Conservation (phyloP, 768 basidiomycete species). For the Sarcodon aspratus region DNA sequence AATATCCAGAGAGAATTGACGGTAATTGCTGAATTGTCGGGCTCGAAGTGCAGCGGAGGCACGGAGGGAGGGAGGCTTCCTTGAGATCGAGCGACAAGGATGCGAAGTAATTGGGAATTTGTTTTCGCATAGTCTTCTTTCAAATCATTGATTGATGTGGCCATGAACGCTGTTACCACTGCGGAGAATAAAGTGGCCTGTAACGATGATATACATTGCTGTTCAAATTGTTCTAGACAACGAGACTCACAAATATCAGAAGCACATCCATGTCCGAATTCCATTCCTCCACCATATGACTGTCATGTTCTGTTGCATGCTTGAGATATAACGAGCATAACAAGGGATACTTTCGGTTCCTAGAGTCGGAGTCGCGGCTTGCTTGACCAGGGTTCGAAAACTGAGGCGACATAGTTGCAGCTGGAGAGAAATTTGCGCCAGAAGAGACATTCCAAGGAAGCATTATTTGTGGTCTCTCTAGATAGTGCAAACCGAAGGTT, state of each 20-base stretch:
- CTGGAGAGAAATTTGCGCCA: too few relatives aligned
- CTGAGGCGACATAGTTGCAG: too few relatives aligned
- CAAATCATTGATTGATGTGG: slow-evolving; percentile 13
- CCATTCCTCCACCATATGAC: slow-evolving; percentile 2
- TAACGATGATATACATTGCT: not conserved
- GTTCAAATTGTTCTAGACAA: not conserved
- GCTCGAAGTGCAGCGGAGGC: slow-evolving; percentile 4
- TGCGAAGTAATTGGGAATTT: not conserved
- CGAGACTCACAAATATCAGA: slow-evolving; percentile 7
- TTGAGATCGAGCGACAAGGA: too few relatives aligned
- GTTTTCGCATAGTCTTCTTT: slow-evolving; percentile 8
- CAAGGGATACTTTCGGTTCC: too few relatives aligned
- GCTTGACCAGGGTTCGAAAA: too few relatives aligned
- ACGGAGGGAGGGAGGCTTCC: too few relatives aligned
- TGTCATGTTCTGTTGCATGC: not conserved
- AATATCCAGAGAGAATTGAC: slow-evolving; percentile 32
- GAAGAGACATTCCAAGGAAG: too few relatives aligned
- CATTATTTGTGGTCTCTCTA: too few relatives aligned
- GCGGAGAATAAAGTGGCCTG: slow-evolving; percentile 21
- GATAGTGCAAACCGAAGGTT: too few relatives aligned
- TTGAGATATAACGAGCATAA: too few relatives aligned
- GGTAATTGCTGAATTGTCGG: slow-evolving; percentile 21
- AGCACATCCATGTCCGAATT: slow-evolving; percentile 5
- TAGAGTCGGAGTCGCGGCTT: too few relatives aligned
- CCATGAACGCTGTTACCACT: slow-evolving; percentile 16